A percentile compares a stretch with the other conserved stretches of the same genome.
Conservation (phyloP, 768 basidiomycete species). For the Podaxis sp. region DNA sequence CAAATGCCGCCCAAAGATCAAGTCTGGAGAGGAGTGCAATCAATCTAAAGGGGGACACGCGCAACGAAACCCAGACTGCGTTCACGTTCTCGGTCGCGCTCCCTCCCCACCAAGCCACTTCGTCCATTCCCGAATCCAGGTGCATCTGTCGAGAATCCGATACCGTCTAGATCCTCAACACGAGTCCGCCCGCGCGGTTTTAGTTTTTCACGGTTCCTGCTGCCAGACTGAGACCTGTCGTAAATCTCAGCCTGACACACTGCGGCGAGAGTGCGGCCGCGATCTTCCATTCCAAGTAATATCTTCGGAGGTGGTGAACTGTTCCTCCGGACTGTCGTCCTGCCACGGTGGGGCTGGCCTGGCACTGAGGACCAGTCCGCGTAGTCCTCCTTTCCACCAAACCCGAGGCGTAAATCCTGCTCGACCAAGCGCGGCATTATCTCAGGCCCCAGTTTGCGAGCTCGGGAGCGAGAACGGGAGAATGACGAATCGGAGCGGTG, state of each 20-base stretch:
- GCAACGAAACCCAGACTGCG: constrained; percentile 4
- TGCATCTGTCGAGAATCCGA: constrained; percentile 36
- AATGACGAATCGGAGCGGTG: constrained; percentile 27
- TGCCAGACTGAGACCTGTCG: constrained; percentile 17
- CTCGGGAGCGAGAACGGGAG: constrained; percentile 39
- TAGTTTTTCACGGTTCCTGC: constrained; percentile 26
- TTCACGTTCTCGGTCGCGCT: constrained; percentile 26
- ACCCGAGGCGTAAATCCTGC: neutral
- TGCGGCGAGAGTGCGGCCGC: constrained; percentile 21
- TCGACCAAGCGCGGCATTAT: neutral
- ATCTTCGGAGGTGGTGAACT: constrained; percentile 55
- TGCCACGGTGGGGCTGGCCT: constrained; percentile 35
- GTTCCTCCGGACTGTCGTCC: constrained; percentile 47
- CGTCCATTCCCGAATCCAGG: constrained; percentile 64
- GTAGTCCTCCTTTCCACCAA: neutral
- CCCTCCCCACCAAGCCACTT: constrained; percentile 53
- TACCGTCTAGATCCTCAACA: constrained; percentile 47
- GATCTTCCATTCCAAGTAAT: constrained; percentile 28
- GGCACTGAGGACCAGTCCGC: constrained; percentile 41
- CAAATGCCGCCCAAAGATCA: neutral
- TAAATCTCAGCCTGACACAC: constrained; percentile 20
- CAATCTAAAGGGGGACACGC: constrained; percentile 2
- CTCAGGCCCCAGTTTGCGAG: constrained; percentile 22
- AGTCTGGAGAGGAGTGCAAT: neutral
- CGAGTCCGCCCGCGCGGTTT: constrained; percentile 50